Percentiles rank a stretch among this genome's conserved stretches.
Evolutionary conservation across 192 early-diverging fungal species (phyloP).

Genomic region (Podila epicladia): DNA sequence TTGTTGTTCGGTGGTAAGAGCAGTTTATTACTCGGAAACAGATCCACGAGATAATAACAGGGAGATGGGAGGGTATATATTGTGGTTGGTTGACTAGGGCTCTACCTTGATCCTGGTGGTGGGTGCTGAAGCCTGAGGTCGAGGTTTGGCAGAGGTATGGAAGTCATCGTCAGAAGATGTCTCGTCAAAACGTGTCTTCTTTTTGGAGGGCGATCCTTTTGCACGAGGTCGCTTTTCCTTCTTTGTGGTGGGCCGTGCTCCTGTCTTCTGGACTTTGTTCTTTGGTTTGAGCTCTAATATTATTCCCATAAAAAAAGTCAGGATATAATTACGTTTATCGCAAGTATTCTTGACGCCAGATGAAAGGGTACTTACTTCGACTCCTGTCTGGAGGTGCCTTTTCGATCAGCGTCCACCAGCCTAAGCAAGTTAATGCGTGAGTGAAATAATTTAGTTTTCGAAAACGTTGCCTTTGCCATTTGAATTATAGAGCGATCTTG

Average conservation of each 20-base stretch:
- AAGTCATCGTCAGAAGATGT: conserved; percentile 49
- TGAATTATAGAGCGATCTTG: neutral
- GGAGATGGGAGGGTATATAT: neutral
- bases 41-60: neutral
- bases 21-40: conserved; percentile 21
- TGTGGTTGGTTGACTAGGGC: conserved; percentile 18
- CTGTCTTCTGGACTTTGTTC: conserved; percentile 33
- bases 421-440: conserved; percentile 32
- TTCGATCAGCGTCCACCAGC: conserved; percentile 60
- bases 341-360: too few relatives aligned
- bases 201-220: conserved; percentile 35
- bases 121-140: conserved; percentile 23
- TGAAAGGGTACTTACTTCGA: conserved; percentile 23
- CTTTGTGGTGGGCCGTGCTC: conserved; percentile 18
- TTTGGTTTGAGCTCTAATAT: conserved; percentile 40
- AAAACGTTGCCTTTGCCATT: neutral
- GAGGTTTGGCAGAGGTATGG: conserved; percentile 39
- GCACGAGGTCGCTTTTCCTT: conserved; percentile 34
- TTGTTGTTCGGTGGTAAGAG: conserved; percentile 1
- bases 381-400: conserved; percentile 59
- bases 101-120: conserved; percentile 54
- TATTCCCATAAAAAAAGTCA: too few relatives aligned
- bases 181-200: conserved; percentile 48
- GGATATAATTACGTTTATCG: too few relatives aligned
- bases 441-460: neutral